phyloP scores from a whole-genome alignment of 2,329 filamentous ascomycete genomes.

The Ceratocystis lukuohia region DNA sequence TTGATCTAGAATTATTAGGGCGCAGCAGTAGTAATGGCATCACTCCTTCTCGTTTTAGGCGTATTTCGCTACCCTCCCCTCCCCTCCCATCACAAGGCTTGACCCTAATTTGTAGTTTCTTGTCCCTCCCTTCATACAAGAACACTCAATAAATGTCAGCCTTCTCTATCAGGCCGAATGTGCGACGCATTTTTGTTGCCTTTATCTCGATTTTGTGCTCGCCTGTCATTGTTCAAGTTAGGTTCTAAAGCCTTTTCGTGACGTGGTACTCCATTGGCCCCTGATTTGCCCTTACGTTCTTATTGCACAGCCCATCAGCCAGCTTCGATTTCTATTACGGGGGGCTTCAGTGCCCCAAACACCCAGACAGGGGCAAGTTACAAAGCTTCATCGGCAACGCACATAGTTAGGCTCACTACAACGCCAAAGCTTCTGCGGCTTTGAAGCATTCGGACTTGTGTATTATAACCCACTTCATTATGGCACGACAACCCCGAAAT shows the following conservation, averaged over 20 bases:
- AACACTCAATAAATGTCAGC: background rate
- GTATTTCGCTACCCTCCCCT: background rate
- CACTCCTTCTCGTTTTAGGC: background rate
- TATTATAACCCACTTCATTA: background rate
- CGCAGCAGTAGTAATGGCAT: background rate
- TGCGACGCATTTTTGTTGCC: background rate
- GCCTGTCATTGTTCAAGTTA: background rate
- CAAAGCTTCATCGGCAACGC: background rate
- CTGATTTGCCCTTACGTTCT: background rate
- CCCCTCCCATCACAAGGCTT: background rate
- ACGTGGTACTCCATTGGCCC: background rate
- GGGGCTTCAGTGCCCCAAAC: background rate
- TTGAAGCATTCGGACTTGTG: background rate
- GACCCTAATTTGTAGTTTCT: background rate
- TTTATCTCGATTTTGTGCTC: background rate
- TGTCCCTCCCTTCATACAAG: background rate
- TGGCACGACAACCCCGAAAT: slow-evolving; percentile 4
- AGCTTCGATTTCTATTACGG: background rate
- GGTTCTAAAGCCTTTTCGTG: background rate
- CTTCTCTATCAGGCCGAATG: background rate
- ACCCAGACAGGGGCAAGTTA: background rate
- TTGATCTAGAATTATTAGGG: background rate
- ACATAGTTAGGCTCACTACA: background rate
- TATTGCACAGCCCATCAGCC: background rate
- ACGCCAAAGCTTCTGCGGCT: slow-evolving; percentile 4